Base-by-base conservation (phyloP, 2,329 filamentous ascomycete genomes). In the Pezizomycotina sp. region DNA sequence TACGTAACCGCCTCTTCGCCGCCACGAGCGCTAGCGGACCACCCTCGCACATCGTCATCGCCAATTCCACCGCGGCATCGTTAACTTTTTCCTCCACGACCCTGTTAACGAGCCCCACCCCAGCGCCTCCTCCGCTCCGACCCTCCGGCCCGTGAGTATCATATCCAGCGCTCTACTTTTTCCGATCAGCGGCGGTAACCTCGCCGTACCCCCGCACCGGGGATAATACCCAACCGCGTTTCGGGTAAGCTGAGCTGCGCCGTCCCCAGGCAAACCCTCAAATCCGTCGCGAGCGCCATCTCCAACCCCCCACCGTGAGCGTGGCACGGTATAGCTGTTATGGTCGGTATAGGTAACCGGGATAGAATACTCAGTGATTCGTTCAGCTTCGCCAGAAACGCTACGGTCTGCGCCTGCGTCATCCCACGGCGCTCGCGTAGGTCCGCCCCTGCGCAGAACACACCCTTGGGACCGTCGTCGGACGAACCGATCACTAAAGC, bases 221-320 rank as follows among this genome's bases (percentile, higher is more conserved):
- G 89, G 47, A 98, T 78, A 55, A 98, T 98, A 37, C 78, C 89
- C 2, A 98, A 68, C 2, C 84, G 69, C 1, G 89, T 95, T 57
- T 98, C 89, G 1, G 89, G 89, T 4, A 95, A 70, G 0, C 74
- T 84, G 36, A 98, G 72, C 15, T 66, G 62, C 10, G 82, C 78
- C 21, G 74, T 78, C 24, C 79, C 82, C 20, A 74, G 69, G 48
- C 95, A 75, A 34, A 98, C 76, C 48, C 89, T 81, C 58, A 98
- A 73, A 58, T 89, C 74, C 1, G 86, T 92, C 48, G 77, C 74
- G 5, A 98, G 71, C 2, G 83, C 86, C 34, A 98, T 71, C 60
- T 98, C 89, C 47, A 98, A 74, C 29, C 89, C 89, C 51, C 89
- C 89, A 46, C 89, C 89, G 19, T 95, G 75, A 4, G 89, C 89